A percentile compares a stretch with the other conserved stretches of the same genome.
Evolutionary conservation across 805 yeast genomes (phyloP).

Genomic region (Wilhelminamyces savonicus): DNA sequence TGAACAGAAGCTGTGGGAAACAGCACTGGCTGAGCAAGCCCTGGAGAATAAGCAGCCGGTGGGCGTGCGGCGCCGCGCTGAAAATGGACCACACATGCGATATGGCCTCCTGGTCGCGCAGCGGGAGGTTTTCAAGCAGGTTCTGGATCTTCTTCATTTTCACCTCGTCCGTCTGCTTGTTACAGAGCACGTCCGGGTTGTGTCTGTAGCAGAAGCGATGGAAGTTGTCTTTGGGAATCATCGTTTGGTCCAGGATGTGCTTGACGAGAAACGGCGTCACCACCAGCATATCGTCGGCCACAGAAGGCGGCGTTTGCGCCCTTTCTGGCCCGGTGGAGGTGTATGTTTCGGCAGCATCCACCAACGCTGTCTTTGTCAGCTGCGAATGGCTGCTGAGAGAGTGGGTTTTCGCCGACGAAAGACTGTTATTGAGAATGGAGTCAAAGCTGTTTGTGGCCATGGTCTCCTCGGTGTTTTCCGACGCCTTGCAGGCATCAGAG

Average conservation of each 20-base stretch:
- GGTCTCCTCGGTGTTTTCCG: no score
- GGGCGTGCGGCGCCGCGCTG: slow-evolving; percentile 60
- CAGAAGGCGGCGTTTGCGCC: not conserved
- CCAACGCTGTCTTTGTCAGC: not conserved
- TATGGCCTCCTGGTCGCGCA: slow-evolving; percentile 70
- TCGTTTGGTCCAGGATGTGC: slow-evolving; percentile 36
- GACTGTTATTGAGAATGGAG: no score
- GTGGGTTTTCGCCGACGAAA: not conserved
- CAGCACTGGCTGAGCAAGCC: slow-evolving; percentile 89
- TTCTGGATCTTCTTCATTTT: slow-evolving; percentile 61
- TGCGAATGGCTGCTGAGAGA: not conserved
- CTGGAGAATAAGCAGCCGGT: slow-evolving; percentile 69
- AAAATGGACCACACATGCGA: slow-evolving; percentile 81
- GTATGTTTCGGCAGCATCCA: not conserved
- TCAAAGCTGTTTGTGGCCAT: no score
- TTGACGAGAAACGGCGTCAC: slow-evolving; percentile 37
- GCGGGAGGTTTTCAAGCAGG: slow-evolving; percentile 51
- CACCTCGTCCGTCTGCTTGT: slow-evolving; percentile 57
- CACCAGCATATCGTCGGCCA: slow-evolving; percentile 17
- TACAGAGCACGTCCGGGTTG: slow-evolving; percentile 79
- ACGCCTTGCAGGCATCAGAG: no score
- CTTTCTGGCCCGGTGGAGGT: not conserved
- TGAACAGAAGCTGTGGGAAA: slow-evolving; percentile 86
- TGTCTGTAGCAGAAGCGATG: slow-evolving; percentile 86
- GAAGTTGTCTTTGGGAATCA: slow-evolving; percentile 44